Evolutionary conservation across 1,284 basidiomycete species (phyloP).

Genomic region (Marasmius tenuissimus): DNA sequence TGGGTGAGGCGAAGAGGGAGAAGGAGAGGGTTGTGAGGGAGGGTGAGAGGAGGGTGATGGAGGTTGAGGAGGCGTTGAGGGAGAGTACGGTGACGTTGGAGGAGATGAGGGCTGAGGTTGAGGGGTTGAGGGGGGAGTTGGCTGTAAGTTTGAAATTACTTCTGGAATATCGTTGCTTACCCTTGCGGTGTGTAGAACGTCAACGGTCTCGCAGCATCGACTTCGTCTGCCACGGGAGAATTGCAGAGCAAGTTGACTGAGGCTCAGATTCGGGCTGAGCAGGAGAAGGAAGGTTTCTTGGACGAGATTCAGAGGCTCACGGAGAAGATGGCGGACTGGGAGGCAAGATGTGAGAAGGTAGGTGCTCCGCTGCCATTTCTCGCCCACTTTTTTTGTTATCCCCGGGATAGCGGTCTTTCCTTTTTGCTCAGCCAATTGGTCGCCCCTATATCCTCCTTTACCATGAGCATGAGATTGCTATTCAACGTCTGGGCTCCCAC

Average conservation of each 20-base stretch:
- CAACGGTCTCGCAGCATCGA: slow-evolving; percentile 43
- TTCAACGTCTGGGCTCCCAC: neutral
- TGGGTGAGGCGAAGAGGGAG: slow-evolving; percentile 62
- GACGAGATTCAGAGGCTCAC: slow-evolving; percentile 3
- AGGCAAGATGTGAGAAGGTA: slow-evolving; percentile 1
- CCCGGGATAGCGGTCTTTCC: neutral
- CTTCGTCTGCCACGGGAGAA: slow-evolving; percentile 35
- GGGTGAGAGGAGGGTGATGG: slow-evolving; percentile 68
- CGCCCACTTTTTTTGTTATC: neutral
- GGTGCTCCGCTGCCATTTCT: neutral
- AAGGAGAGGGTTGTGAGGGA: slow-evolving; percentile 55
- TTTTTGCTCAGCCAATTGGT: too few species aligned
- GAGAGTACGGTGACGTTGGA: slow-evolving; percentile 90
- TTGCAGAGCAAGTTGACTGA: slow-evolving; percentile 17
- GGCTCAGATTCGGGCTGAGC: slow-evolving; percentile 10
- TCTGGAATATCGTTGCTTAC: too few species aligned
- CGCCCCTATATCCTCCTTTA: neutral
- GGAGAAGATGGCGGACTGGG: neutral
- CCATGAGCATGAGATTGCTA: neutral
- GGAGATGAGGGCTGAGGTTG: slow-evolving; percentile 90
- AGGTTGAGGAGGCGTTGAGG: slow-evolving; percentile 85
- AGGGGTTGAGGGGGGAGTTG: slow-evolving; percentile 76
- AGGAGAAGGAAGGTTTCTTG: slow-evolving; percentile 17
- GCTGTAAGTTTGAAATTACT: slow-evolving; percentile 52
- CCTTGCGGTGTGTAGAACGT: slow-evolving; percentile 44